Evolutionary conservation across 2,329 filamentous ascomycete genomes (phyloP).

Genomic region (Penicillium italicum): DNA sequence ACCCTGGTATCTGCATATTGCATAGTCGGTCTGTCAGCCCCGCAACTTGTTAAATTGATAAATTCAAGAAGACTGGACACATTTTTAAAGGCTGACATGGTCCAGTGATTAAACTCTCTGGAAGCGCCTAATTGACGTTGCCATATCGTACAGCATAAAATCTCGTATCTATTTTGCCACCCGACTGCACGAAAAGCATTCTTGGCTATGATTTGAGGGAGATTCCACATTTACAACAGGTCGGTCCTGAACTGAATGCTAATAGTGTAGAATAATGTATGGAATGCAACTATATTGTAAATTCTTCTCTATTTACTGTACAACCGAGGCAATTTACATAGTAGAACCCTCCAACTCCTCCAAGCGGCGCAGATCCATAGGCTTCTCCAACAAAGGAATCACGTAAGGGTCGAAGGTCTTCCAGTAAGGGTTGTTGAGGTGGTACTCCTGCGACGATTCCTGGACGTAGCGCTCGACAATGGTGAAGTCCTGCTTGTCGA

Average conservation of each 20-base stretch:
- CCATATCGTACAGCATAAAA: neutral
- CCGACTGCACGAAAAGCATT: neutral
- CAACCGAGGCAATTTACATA: neutral
- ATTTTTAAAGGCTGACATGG: too few species aligned
- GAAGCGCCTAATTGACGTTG: neutral
- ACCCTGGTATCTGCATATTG: neutral
- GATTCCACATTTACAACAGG: neutral
- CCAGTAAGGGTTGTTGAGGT: constrained; percentile 68
- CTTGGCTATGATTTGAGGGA: too few species aligned
- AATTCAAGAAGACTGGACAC: too few species aligned
- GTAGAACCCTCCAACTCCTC: constrained; percentile 57
- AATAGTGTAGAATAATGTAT: neutral
- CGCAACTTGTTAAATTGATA: neutral
- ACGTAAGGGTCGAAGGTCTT: constrained; percentile 74
- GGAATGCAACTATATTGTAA: neutral
- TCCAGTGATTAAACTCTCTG: neutral
- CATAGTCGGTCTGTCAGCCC: neutral
- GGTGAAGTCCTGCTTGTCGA: constrained; percentile 66
- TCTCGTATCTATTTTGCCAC: neutral
- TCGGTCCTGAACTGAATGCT: neutral
- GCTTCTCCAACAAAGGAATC: constrained; percentile 61
- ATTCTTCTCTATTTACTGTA: neutral
- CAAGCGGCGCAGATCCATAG: constrained; percentile 66
- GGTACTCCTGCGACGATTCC: constrained; percentile 59
- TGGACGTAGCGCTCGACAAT: constrained; percentile 71